A percentile compares a stretch with the other conserved stretches of the same genome.
Evolutionary conservation across 1,139 yeast species (phyloP).

Genomic region (Diutina scorzettiae): DNA sequence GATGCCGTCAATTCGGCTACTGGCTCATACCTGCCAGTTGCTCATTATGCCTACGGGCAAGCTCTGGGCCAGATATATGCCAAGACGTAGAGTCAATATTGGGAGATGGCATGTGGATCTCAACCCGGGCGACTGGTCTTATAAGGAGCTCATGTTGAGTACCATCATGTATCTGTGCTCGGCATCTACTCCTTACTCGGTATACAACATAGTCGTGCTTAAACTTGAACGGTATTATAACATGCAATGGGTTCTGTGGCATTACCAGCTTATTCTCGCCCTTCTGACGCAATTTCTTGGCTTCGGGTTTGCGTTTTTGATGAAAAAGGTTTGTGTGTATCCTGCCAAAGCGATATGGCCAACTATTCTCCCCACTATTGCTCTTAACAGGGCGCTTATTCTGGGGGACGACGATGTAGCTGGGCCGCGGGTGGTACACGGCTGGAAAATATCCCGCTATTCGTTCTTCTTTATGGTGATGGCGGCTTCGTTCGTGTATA

Average conservation of each 20-base stretch:
- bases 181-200: constrained; percentile 32
- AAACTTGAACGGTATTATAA: constrained; percentile 32
- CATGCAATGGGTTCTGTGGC: constrained; percentile 30
- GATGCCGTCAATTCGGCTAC: constrained; percentile 27
- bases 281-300: constrained; percentile 35
- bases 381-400: constrained; percentile 23
- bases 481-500: constrained; percentile 23
- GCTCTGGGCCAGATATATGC: constrained; percentile 22
- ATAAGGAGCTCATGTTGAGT: constrained; percentile 22
- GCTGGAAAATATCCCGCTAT: constrained; percentile 31
- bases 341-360: constrained; percentile 38
- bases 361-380: constrained; percentile 32
- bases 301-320: constrained; percentile 35
- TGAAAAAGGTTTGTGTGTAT: constrained; percentile 32
- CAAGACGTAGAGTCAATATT: not conserved
- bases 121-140: constrained; percentile 31
- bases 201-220: constrained; percentile 32
- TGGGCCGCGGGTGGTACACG: constrained; percentile 18
- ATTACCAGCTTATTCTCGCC: constrained; percentile 24
- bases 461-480: constrained; percentile 26
- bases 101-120: constrained; percentile 17
- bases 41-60: constrained; percentile 30
- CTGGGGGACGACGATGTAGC: not conserved
- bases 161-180: constrained; percentile 36
- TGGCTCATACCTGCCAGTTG: constrained; percentile 31